phyloP scores from a whole-genome alignment of 2,329 filamentous ascomycete genomes.

The Cercospora canescens region DNA sequence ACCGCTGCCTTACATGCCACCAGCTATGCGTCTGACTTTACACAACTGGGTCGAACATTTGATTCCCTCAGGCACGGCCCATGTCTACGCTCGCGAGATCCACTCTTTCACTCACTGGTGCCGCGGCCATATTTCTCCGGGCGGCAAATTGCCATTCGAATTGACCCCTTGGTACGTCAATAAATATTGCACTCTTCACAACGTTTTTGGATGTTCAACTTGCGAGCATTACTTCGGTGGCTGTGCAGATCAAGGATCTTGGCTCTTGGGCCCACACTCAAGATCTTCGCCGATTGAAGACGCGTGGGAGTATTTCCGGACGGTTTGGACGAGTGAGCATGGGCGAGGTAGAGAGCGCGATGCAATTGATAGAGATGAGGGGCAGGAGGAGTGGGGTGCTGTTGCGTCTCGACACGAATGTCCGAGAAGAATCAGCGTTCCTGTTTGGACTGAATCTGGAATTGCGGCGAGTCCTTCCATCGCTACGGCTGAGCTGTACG shows the following conservation, averaged over 20 bases:
- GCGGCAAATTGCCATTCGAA: not conserved
- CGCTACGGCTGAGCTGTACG: not conserved
- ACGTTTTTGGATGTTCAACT: not conserved
- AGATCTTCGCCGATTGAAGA: not conserved
- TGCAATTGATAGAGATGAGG: not conserved
- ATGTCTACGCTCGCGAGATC: not conserved
- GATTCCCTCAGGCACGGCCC: not conserved
- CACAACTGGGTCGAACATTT: not conserved
- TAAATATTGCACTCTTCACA: not conserved
- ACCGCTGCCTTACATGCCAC: too few relatives aligned
- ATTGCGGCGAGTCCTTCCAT: not conserved
- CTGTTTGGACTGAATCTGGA: not conserved
- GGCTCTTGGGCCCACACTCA: not conserved
- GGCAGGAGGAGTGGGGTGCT: not conserved
- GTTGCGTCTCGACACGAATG: not conserved
- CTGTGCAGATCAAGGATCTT: not conserved
- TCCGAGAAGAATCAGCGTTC: not conserved
- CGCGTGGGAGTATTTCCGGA: not conserved
- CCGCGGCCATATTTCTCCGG: not conserved
- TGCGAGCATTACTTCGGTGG: not conserved
- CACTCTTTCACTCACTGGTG: not conserved
- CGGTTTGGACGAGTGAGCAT: not conserved
- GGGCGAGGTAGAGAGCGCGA: not conserved
- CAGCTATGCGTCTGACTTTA: not conserved
- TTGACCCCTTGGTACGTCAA: not conserved